These are phyloP conservation scores for Candida taoyuanica DNA, from an alignment of 805 yeast genomes.

Conservation along the genomic window DNA sequence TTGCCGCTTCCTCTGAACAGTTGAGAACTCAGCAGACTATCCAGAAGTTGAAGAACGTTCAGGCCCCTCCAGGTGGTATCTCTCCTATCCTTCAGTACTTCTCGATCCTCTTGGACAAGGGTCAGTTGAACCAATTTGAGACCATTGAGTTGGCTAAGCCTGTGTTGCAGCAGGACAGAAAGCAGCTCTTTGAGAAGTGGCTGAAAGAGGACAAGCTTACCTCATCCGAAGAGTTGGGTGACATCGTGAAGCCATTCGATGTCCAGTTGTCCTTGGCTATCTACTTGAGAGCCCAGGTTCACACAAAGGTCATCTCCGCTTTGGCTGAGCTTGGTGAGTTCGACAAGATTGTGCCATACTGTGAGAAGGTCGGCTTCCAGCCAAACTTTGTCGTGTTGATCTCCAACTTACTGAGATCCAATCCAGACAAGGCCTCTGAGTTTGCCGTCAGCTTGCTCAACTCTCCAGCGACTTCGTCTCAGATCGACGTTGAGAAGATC, in stretches of 20 bases:
- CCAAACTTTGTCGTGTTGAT: constrained; percentile 89
- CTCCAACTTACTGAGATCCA: constrained; percentile 84
- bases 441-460: constrained; percentile 84
- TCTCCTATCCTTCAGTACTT: constrained; percentile 93
- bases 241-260: constrained; percentile 85
- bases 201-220: constrained; percentile 91
- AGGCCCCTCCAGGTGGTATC: constrained; percentile 89
- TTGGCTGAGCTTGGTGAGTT: constrained; percentile 95
- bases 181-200: constrained; percentile 93
- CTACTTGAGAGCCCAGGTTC: constrained; percentile 75
- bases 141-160: constrained; percentile 94
- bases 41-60: constrained; percentile 83
- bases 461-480: constrained; percentile 51
- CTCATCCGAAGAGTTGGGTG: constrained; percentile 96
- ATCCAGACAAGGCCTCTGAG: constrained; percentile 98
- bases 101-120: constrained; percentile 86
- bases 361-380: constrained; percentile 79
- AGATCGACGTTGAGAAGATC: constrained; percentile 75
- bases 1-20: constrained; percentile 92
- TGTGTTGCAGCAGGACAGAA: constrained; percentile 90
- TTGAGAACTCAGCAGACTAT: constrained; percentile 93
- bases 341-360: constrained; percentile 91
- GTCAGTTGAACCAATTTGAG: constrained; percentile 87
- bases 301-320: constrained; percentile 84
- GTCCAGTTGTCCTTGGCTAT: constrained; percentile 84